Conservation (phyloP, 1,139 yeast genomes). For the Lipomyces yarrowii region DNA sequence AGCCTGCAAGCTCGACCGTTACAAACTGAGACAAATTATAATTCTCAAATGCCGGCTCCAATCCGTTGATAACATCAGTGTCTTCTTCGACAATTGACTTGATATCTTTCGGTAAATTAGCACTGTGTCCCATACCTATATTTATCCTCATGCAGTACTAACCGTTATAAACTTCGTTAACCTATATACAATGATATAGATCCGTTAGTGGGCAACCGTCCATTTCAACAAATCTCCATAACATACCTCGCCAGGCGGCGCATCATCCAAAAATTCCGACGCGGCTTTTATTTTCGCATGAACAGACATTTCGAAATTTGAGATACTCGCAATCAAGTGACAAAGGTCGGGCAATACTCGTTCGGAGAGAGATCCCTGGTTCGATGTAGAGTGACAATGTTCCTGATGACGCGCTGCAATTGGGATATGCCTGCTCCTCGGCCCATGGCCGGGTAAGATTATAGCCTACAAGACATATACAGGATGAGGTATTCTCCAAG, state of each 20-base stretch:
- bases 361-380: background rate
- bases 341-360: background rate
- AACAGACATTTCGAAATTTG: slow-evolving; percentile 12
- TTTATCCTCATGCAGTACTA: background rate
- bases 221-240: too few species aligned
- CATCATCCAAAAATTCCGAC: slow-evolving; percentile 50
- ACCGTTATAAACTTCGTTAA: slow-evolving; percentile 38
- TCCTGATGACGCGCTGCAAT: too few species aligned
- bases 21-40: slow-evolving; percentile 51
- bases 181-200: slow-evolving; percentile 33
- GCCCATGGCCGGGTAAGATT: background rate
- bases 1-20: slow-evolving; percentile 45
- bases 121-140: background rate
- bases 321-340: background rate
- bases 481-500: too few species aligned
- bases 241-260: slow-evolving; percentile 58
- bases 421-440: too few species aligned
- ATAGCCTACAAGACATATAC: too few species aligned
- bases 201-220: slow-evolving; percentile 36
- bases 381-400: too few species aligned
- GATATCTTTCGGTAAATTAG: slow-evolving; percentile 36
- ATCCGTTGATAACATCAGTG: slow-evolving; percentile 37
- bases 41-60: slow-evolving; percentile 46
- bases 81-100: slow-evolving; percentile 44
- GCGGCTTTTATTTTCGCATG: slow-evolving; percentile 23